These are phyloP conservation scores for Colletotrichum spinosum DNA, from an alignment of 2,329 filamentous ascomycete species.

Conservation along the genomic window DNA sequence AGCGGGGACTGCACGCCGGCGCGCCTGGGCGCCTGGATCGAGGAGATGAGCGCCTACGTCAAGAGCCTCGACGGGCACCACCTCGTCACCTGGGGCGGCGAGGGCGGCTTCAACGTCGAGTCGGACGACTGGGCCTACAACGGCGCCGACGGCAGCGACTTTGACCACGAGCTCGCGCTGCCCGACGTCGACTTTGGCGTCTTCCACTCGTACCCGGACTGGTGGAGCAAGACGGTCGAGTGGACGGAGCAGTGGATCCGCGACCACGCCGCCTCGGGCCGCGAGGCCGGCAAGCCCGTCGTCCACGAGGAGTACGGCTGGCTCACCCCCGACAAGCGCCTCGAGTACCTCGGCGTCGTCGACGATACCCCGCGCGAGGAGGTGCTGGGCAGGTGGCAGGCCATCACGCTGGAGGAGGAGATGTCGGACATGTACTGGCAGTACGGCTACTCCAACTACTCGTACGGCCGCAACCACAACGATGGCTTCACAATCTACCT, in stretches of 20 bases:
- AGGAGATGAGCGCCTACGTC: constrained; percentile 66
- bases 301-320: constrained; percentile 68
- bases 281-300: constrained; percentile 61
- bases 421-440: constrained; percentile 69
- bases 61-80: constrained; percentile 64
- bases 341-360: constrained; percentile 56
- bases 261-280: constrained; percentile 60
- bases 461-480: constrained; percentile 65
- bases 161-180: constrained; percentile 61
- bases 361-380: constrained; percentile 57
- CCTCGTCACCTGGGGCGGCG: constrained; percentile 66
- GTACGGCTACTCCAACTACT: constrained; percentile 62
- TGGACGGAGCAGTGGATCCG: constrained; percentile 67
- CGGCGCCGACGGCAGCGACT: constrained; percentile 63
- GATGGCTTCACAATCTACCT: constrained; percentile 68
- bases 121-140: constrained; percentile 59
- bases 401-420: constrained; percentile 57
- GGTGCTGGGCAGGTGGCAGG: constrained; percentile 62
- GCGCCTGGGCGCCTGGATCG: constrained; percentile 59
- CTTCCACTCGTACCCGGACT: constrained; percentile 68
- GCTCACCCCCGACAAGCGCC: constrained; percentile 60
- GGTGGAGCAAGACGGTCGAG: constrained; percentile 63
- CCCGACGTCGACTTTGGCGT: constrained; percentile 64
- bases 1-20: constrained; percentile 54
- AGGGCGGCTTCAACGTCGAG: constrained; percentile 66